Evolutionary conservation across 768 basidiomycete species (phyloP).

Genomic region (Termitomyces sp.): DNA sequence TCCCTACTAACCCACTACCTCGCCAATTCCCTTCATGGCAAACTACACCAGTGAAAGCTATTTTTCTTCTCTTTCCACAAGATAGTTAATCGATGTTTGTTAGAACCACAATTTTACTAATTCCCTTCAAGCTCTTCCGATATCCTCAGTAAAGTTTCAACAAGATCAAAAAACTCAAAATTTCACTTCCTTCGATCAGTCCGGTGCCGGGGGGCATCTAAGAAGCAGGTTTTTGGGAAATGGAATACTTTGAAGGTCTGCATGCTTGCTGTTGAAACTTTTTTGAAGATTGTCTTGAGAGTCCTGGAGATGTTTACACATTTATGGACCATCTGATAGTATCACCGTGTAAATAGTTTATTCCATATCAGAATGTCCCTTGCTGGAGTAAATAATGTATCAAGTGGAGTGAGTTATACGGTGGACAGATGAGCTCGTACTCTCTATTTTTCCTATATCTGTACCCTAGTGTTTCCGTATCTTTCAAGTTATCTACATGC

Average conservation of each 20-base stretch:
- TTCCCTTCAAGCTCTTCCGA: background rate
- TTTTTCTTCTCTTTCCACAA: too few species aligned
- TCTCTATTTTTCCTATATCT: background rate
- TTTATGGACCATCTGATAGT: background rate
- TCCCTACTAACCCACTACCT: background rate
- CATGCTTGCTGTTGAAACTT: background rate
- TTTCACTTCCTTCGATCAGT: background rate
- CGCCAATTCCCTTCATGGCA: background rate
- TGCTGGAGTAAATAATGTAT: background rate
- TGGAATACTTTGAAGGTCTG: background rate
- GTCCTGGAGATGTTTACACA: background rate
- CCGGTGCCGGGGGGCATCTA: background rate
- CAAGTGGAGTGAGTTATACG: background rate
- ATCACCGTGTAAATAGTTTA: background rate
- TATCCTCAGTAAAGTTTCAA: background rate
- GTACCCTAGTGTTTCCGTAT: background rate
- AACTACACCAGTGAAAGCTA: background rate
- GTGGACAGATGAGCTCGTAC: background rate
- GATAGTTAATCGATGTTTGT: background rate
- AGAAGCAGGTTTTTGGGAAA: conserved; percentile 1
- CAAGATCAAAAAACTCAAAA: background rate
- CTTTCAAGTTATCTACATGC: background rate
- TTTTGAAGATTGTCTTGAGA: background rate
- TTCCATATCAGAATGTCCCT: background rate
- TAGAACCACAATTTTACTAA: conserved; percentile 1